phyloP scores from a whole-genome alignment of 2,329 filamentous ascomycete genomes.

The Polychaeton citri region DNA sequence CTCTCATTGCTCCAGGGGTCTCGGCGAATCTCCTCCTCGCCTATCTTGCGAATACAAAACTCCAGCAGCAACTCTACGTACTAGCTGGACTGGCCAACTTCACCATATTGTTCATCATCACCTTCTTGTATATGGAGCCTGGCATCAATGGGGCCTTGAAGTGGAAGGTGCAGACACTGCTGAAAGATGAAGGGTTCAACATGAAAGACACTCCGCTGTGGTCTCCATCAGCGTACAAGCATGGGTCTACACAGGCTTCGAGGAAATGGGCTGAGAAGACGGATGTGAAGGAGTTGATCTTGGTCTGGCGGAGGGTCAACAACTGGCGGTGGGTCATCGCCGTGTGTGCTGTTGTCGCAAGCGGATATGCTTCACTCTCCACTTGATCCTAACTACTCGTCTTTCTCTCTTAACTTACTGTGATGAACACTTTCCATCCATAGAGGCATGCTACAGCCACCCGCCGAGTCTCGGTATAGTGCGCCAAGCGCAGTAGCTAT shows the following conservation, averaged over 20 bases:
- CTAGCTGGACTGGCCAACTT: constrained; percentile 12
- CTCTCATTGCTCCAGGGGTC: constrained; percentile 22
- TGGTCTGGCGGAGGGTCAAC: constrained; percentile 14
- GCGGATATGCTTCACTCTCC: constrained; percentile 10
- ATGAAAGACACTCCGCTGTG: constrained; percentile 12
- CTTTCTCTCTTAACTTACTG: too few relatives aligned
- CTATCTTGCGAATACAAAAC: background rate
- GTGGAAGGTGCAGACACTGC: constrained; percentile 24
- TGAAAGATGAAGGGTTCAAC: constrained; percentile 15
- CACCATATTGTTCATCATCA: constrained; percentile 25
- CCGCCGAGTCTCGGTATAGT: too few relatives aligned
- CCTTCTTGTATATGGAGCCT: constrained; percentile 26
- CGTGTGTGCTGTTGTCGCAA: constrained; percentile 7
- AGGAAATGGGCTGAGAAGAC: constrained; percentile 12
- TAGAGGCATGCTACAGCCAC: too few relatives aligned
- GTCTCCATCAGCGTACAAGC: constrained; percentile 11
- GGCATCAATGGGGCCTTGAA: constrained; percentile 25
- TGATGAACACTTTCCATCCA: too few relatives aligned
- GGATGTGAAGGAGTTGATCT: constrained; percentile 13
- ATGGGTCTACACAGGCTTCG: constrained; percentile 10
- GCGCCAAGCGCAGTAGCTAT: too few relatives aligned
- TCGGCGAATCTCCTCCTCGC: constrained; percentile 20
- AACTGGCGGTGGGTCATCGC: constrained; percentile 4
- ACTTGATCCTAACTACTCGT: too few relatives aligned
- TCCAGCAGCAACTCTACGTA: constrained; percentile 12